Conservation (phyloP, 345 rosid species). For the Turnera subulata region DNA sequence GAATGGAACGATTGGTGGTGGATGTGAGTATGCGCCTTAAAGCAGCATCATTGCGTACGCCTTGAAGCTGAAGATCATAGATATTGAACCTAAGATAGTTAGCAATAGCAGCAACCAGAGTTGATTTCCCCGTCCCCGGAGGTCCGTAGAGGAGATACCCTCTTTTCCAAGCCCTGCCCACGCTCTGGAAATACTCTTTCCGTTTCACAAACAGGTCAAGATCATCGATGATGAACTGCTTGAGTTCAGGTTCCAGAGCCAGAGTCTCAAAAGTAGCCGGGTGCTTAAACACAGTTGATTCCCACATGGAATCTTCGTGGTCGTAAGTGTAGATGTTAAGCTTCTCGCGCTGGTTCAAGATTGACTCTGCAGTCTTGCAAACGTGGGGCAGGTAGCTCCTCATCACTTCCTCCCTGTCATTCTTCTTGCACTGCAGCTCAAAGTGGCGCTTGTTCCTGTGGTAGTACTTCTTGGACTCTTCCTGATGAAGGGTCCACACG, state of each 20-base stretch:
- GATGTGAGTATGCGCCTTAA: slow-evolving; percentile 24
- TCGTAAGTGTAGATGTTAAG: slow-evolving; percentile 35
- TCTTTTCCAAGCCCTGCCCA: slow-evolving; percentile 31
- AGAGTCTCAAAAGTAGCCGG: too few relatives aligned
- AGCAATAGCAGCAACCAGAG: slow-evolving; percentile 27
- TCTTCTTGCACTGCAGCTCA: slow-evolving; percentile 20
- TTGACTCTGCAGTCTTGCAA: slow-evolving; percentile 14
- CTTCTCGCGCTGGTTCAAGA: slow-evolving; percentile 17
- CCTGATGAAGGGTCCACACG: slow-evolving; percentile 25
- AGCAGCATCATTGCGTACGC: slow-evolving; percentile 17
- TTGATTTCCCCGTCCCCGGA: slow-evolving; percentile 27
- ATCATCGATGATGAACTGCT: too few relatives aligned
- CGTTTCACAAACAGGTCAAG: too few relatives aligned
- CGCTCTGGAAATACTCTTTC: slow-evolving; percentile 20
- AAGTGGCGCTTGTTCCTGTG: slow-evolving; percentile 11
- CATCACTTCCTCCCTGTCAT: slow-evolving; percentile 15
- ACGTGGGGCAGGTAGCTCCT: slow-evolving; percentile 15
- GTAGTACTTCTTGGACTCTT: slow-evolving; percentile 24
- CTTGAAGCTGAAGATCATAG: slow-evolving; percentile 29
- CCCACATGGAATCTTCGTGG: slow-evolving; percentile 16
- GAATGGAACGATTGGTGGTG: slow-evolving; percentile 27
- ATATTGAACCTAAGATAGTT: slow-evolving; percentile 23
- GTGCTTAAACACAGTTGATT: slow-evolving; percentile 20
- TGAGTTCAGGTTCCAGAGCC: too few relatives aligned
- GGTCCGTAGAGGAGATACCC: slow-evolving; percentile 28